Conservation (phyloP, 768 basidiomycete species). For the Tylopilus plumbeoviolaceoides region DNA sequence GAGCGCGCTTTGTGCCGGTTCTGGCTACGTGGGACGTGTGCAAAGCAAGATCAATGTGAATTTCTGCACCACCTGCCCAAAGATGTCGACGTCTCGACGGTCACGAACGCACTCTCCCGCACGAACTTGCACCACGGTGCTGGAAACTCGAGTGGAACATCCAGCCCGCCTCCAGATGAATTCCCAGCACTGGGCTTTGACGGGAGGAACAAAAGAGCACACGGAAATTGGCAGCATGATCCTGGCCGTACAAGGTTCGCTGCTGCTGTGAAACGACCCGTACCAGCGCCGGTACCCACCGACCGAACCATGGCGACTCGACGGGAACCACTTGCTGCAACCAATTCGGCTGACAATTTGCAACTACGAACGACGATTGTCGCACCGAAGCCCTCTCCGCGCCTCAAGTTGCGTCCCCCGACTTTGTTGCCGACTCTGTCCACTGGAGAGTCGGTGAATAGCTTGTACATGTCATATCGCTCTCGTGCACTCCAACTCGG, state of each 20-base stretch:
- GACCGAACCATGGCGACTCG: slow-evolving; percentile 46
- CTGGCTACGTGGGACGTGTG: slow-evolving; percentile 96
- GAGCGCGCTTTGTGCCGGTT: slow-evolving; percentile 94
- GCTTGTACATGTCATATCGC: slow-evolving; percentile 86
- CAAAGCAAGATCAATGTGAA: slow-evolving; percentile 95
- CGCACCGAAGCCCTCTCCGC: slow-evolving; percentile 77
- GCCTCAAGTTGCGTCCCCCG: slow-evolving; percentile 80
- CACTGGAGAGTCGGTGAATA: slow-evolving; percentile 78
- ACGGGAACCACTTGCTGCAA: slow-evolving; percentile 51
- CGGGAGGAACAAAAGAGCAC: slow-evolving; percentile 41
- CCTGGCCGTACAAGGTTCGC: slow-evolving; percentile 87
- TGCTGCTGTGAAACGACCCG: slow-evolving; percentile 77
- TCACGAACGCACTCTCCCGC: slow-evolving; percentile 66
- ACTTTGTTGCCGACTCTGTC: slow-evolving; percentile 82
- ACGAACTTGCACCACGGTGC: slow-evolving; percentile 48
- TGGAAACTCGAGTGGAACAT: slow-evolving; percentile 36
- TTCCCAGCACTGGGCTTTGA: slow-evolving; percentile 67
- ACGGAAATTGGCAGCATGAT: slow-evolving; percentile 54
- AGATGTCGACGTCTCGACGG: slow-evolving; percentile 71
- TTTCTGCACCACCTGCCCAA: slow-evolving; percentile 90
- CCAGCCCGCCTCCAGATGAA: slow-evolving; percentile 44
- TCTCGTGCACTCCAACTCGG: slow-evolving; percentile 87
- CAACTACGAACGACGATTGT: slow-evolving; percentile 67
- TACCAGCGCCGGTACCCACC: slow-evolving; percentile 28
- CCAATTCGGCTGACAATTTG: slow-evolving; percentile 51